Evolutionary conservation across 78 protist genomes (phyloP).

Genomic region (Emiliania huxleyi): DNA sequence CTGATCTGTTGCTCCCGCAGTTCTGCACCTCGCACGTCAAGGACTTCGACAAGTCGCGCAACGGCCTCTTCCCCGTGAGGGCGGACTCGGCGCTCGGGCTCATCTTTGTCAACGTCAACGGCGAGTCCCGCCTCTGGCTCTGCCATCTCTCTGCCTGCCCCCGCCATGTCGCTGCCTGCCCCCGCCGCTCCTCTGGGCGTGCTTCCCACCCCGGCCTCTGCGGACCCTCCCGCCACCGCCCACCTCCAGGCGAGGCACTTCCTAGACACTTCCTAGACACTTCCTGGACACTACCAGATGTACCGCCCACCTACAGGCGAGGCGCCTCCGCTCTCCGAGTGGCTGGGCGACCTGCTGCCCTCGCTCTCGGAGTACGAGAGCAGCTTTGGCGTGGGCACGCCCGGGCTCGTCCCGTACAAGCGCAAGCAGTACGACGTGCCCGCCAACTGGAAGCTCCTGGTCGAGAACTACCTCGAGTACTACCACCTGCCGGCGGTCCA

Average conservation of each 20-base stretch:
- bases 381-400: neutral
- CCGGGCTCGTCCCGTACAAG: neutral
- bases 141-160: too few relatives aligned
- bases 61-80: neutral
- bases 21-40: neutral
- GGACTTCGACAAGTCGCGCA: neutral
- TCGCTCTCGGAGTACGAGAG: neutral
- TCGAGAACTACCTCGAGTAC: neutral
- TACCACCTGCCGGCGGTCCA: conserved; percentile 22
- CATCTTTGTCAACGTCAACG: neutral
- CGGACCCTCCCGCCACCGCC: too few relatives aligned
- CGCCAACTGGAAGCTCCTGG: neutral
- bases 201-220: too few relatives aligned
- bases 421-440: neutral
- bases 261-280: too few relatives aligned
- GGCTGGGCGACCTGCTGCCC: neutral
- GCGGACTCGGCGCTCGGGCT: neutral
- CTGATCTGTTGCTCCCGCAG: too few relatives aligned
- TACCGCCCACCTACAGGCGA: too few relatives aligned
- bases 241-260: too few relatives aligned
- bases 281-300: too few relatives aligned
- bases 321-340: neutral
- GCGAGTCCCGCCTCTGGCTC: too few relatives aligned
- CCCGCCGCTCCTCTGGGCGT: too few relatives aligned
- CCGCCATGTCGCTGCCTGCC: too few relatives aligned